A percentile compares a stretch with the other conserved stretches of the same genome.
Evolutionary conservation across 768 basidiomycete species (phyloP).

Genomic region (Amyloporia xantha): DNA sequence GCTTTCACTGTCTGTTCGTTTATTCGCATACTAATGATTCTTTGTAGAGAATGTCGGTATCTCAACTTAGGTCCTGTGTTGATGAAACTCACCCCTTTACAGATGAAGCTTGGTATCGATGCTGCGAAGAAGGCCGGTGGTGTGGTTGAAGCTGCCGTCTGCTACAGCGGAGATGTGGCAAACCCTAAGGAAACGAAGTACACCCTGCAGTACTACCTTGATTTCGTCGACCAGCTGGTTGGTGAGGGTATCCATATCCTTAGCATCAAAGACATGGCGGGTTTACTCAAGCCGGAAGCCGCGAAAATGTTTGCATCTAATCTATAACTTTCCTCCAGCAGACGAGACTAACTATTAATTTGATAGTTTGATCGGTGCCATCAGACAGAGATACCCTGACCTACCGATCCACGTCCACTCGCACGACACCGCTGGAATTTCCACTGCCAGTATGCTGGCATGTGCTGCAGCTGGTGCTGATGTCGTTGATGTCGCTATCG

Average conservation of each 20-base stretch:
- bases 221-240: slow-evolving; percentile 91
- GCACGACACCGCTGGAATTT: slow-evolving; percentile 98
- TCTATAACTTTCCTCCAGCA: not conserved
- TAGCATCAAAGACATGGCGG: slow-evolving; percentile 99
- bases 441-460: slow-evolving; percentile 95
- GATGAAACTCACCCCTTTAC: slow-evolving; percentile 14
- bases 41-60: slow-evolving; percentile 60
- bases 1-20: slow-evolving; percentile 18
- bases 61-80: not conserved
- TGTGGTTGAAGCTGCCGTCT: slow-evolving; percentile 94
- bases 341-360: slow-evolving; percentile 2
- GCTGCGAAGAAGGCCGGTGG: slow-evolving; percentile 99
- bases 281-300: slow-evolving; percentile 89
- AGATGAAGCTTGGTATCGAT: slow-evolving; percentile 98
- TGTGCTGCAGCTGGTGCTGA: slow-evolving; percentile 96
- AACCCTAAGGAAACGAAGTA: slow-evolving; percentile 95
- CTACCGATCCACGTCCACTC: slow-evolving; percentile 99
- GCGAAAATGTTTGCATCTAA: slow-evolving; percentile 66
- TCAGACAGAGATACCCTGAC: slow-evolving; percentile 93
- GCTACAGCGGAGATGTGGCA: slow-evolving; percentile 97
- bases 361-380: slow-evolving; percentile 81
- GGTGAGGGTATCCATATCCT: slow-evolving; percentile 94
- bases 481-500: slow-evolving; percentile 96
- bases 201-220: slow-evolving; percentile 94
- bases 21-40: not conserved